Evolutionary conservation across 2,329 filamentous ascomycete genomes (phyloP), one percentile per base, ranked within the genome.

Genomic region (Aspergillus alliaceus): DNA sequence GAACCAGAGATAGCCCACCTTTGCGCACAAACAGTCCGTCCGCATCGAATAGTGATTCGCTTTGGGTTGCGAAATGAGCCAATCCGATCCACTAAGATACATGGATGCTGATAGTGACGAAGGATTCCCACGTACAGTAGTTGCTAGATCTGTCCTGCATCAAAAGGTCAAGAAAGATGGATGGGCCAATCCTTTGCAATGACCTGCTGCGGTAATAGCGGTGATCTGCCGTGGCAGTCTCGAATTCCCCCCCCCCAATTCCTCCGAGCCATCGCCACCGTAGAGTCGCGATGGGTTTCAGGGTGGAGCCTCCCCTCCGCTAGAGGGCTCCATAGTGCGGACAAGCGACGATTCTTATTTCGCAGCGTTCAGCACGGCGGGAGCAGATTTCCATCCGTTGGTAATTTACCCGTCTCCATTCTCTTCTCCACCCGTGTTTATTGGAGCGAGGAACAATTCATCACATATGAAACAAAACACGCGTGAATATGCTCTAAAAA

Each of bases 161-260:
- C 32, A 53, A 9, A 40, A 47, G 25, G 15, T 39, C 34, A 34
- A 35, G 22, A 40, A 32, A n/a, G 20, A n/a, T 24, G 18, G 32
- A 50, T 49, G 25, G 25, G 31, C 44, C 53, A 55, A 50, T 55
- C 46, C 47, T 32, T 42, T 55, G 25, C 18, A 5, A 55, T 48
- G n/a, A 49, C 42, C 27, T 57, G 55, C 55, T 53, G 50, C 37
- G 29, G 51, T 49, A 34, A 55, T 47, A 32, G 40, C 3, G 51
- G n/a, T 31, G 51, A 54, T 39, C 51, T 54, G 39, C 51, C 42
- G 27, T 29, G 44, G 44, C 44, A 31, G 27, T 22, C 44, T 32
- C 20, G 25, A 18, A 39, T 35, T n/a, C 31, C 15, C 20, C 42
- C 27, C 11, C 31, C 15, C 20, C 42, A 54, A 50, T 57, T 54